Evolutionary conservation across 352 stramenopile species (phyloP), one percentile per base, ranked within the genome.

Genomic region (Phytophthora nicotianae): DNA sequence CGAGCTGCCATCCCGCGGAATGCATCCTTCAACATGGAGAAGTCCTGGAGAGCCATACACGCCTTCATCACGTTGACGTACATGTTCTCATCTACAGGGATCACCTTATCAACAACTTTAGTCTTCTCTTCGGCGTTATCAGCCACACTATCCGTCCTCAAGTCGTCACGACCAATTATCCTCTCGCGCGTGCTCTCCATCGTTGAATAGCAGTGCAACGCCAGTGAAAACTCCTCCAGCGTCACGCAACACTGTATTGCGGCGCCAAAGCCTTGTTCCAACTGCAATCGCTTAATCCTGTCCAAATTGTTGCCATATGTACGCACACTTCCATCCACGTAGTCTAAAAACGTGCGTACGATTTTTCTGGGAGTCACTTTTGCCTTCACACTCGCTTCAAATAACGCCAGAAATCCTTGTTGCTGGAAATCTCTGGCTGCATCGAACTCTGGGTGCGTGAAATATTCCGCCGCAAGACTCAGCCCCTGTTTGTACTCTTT

Each of bases 11-110:
- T 91, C 16, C 45, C 58, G 2, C 69, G 60, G 47, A 90, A 93
- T 16, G 79, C 72, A 26, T 90, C 62, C 23, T 74, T 75, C 19
- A 91, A 81, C n/a, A 73, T 53, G 13, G 49, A 50, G 1, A 58
- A 56, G 53, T 93, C 73, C 1, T 72, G 63, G 7, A 73, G 41
- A 13, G 61, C 68, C 11, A 61, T 58, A 27, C 72, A 80, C 13
- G 82, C 77, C 58, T 88, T 89, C 57, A 93, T 70, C 16, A 87
- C 65, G 57, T 91, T 93, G 23, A 93, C 81, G 60, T 83, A 88
- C 13, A 93, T 86, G 50, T 91, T 93, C 56, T 93, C 85, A 59
- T 93, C 85, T n/a, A 56, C 66, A 7, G 47, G 68, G 8, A 77
- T 47, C 38, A 78, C 52, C 17, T 68, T 50, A 53, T 74, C 59